Base-by-base conservation (phyloP, 805 yeast genomes). In the Pichia exigua region DNA sequence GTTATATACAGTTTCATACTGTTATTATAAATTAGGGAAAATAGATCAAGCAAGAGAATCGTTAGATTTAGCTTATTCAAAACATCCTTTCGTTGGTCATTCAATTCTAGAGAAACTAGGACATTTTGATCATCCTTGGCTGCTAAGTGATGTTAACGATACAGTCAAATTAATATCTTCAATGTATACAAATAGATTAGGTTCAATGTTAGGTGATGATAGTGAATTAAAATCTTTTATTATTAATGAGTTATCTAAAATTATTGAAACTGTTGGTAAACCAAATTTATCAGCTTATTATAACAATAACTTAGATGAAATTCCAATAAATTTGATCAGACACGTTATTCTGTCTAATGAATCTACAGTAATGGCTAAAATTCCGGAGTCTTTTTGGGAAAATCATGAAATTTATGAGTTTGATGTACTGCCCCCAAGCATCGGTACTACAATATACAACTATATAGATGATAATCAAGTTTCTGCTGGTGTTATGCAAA, bases 261-360 rank as follows among this genome's bases (percentile, higher is more conserved):
- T 64, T 18, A 53, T 61, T 17, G 50, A 55, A 30, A 44, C 9
- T 17, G 38, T 53, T n/a, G 50, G 50, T 15, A 54, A 51, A n/a
- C 61, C 62, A 12, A 52, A 57, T 18, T 9, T 52, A 20, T 50
- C 44, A 5, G 50, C 48, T 8, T 57, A 54, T 18, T 55, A 63
- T 20, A 48, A 59, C 27, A 60, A 63, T 42, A 49, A 55, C 15
- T 58, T 39, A 52, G 59, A 59, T 20, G 60, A 67, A n/a, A 70
- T 84, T 0, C 90, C 92, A 1, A 61, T 67, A 5, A 85, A 84
- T 59, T 70, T 87, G 53, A 58, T 85, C 13, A 73, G 95, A 51
- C 84, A 85, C 65, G 83, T 82, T 2, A 74, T 86, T 32, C 65
- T 86, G 42, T 82, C 90, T 0, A 87, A 85, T 18, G 94, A 85